Evolutionary conservation across 2,329 filamentous ascomycete genomes (phyloP).

Genomic region (Arthrobotrys musiformis): DNA sequence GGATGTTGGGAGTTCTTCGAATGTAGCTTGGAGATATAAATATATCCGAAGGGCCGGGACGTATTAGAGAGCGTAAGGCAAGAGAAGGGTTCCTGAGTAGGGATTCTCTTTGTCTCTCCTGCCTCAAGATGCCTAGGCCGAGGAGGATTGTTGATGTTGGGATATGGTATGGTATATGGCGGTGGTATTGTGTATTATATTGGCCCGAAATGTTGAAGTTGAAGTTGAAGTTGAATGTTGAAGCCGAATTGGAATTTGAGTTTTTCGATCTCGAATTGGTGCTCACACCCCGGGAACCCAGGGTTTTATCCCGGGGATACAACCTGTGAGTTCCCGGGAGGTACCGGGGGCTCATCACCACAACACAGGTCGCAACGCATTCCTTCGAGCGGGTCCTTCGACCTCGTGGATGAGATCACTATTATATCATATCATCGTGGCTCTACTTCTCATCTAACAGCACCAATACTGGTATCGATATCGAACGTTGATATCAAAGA

Average conservation of each 20-base stretch:
- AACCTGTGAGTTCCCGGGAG: background rate
- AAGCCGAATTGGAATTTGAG: background rate
- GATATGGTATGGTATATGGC: background rate
- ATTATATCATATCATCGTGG: background rate
- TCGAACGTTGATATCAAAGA: background rate
- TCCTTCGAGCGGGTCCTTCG: background rate
- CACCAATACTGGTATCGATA: background rate
- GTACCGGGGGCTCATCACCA: background rate
- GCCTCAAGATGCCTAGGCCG: background rate
- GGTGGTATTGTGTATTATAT: too few relatives aligned
- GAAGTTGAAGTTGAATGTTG: background rate
- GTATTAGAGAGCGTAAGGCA: background rate
- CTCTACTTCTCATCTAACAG: background rate
- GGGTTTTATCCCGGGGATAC: too few relatives aligned
- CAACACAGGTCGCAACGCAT: slow-evolving; percentile 27
- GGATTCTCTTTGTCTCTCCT: background rate
- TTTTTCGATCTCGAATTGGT: slow-evolving; percentile 1
- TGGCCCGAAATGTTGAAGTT: too few relatives aligned
- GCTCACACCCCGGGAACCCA: background rate
- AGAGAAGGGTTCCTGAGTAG: background rate
- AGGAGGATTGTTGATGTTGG: background rate
- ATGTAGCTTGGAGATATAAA: too few relatives aligned
- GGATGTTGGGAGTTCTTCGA: too few relatives aligned
- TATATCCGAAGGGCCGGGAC: too few relatives aligned
- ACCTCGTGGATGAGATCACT: background rate